These are phyloP conservation scores for Metschnikowia gruessii DNA, from an alignment of 805 yeast species.

Conservation along the genomic window DNA sequence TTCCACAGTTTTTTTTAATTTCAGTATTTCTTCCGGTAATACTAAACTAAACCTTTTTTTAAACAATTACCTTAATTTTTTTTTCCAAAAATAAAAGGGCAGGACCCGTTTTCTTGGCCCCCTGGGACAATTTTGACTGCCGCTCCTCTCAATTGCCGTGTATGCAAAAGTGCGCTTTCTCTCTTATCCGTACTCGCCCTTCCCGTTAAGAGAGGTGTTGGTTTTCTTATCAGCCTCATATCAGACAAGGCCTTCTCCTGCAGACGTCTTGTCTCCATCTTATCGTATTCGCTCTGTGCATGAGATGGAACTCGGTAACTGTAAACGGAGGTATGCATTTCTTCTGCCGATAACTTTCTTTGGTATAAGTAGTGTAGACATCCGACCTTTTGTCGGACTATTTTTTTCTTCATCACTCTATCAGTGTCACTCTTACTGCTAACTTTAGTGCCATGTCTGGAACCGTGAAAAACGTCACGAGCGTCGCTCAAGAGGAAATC, in stretches of 20 bases:
- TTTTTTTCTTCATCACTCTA: not conserved
- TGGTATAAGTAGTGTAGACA: not conserved
- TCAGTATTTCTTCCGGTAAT: no score
- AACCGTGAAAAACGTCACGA: conserved; percentile 8
- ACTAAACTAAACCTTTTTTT: no score
- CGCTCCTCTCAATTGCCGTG: not conserved
- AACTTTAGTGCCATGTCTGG: not conserved
- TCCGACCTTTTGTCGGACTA: not conserved
- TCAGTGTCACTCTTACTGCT: not conserved
- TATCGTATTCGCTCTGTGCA: conserved; percentile 2
- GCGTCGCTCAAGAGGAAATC: conserved; percentile 4
- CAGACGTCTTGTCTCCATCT: not conserved
- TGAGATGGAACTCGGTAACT: not conserved
- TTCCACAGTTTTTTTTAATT: no score
- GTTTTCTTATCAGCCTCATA: conserved; percentile 5
- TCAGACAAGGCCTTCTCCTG: conserved; percentile 2
- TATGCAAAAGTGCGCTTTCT: not conserved
- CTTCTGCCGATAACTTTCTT: no score
- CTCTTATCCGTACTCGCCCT: not conserved
- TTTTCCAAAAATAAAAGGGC: no score
- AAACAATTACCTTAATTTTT: no score
- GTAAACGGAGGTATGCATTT: not conserved
- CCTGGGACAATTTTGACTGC: no score
- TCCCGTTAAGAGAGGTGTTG: conserved; percentile 3
- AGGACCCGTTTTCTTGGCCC: not conserved